A percentile compares a stretch with the other conserved stretches of the same genome.
These are phyloP conservation scores for Aleurites moluccanus DNA, from an alignment of 441 rosid genomes.

Conservation along the genomic window DNA sequence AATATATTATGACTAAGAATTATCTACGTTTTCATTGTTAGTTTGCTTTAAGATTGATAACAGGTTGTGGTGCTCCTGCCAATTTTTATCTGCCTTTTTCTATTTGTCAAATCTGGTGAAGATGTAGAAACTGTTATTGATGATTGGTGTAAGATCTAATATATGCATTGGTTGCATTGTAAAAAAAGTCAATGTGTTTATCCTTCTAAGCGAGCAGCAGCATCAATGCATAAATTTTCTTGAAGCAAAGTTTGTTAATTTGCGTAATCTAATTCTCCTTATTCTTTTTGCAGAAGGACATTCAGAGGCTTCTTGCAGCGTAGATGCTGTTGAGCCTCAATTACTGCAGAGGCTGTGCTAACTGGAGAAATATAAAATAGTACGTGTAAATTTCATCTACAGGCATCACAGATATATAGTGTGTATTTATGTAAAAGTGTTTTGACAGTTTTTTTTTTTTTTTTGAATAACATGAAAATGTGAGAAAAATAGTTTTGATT, in stretches of 20 bases:
- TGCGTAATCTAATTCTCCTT: background rate
- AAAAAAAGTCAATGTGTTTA: too few relatives aligned
- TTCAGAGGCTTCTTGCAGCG: conserved; percentile 62
- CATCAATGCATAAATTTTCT: background rate
- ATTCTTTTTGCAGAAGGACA: conserved; percentile 57
- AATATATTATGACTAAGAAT: background rate
- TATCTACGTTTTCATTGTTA: background rate
- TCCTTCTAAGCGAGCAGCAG: too few relatives aligned
- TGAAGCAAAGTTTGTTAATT: background rate
- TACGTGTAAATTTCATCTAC: conserved; percentile 10
- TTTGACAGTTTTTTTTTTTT: background rate
- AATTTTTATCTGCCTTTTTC: background rate
- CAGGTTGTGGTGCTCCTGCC: background rate
- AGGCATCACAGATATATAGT: conserved; percentile 7
- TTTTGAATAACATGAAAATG: too few relatives aligned
- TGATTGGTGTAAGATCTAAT: background rate
- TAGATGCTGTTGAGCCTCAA: conserved; percentile 24
- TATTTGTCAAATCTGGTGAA: background rate
- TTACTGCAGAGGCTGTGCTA: too few relatives aligned
- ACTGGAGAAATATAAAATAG: background rate
- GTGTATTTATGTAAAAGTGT: background rate
- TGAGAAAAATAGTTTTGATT: background rate
- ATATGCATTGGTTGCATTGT: background rate
- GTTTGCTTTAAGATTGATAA: background rate
- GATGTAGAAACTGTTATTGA: background rate